phyloP scores from a whole-genome alignment of 2,329 filamentous ascomycete species.

The Stemphylium beticola region DNA sequence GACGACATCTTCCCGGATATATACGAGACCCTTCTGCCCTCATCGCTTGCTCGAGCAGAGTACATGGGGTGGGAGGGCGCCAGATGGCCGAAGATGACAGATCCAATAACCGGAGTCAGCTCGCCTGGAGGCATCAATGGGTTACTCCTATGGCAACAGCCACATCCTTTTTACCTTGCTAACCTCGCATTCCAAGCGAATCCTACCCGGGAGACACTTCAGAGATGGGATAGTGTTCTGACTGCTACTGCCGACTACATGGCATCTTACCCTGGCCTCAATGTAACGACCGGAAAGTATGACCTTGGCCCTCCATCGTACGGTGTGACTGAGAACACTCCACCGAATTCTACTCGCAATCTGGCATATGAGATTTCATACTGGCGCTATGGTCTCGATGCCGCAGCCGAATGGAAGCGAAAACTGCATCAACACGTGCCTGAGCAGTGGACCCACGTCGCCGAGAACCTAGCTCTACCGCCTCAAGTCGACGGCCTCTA shows the following conservation, averaged over 20 bases:
- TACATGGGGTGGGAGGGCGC: conserved; percentile 51
- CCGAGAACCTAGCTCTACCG: conserved; percentile 60
- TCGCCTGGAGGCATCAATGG: conserved; percentile 66
- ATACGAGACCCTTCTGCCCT: conserved; percentile 55
- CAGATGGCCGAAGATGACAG: conserved; percentile 62
- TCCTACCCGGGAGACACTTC: conserved; percentile 52
- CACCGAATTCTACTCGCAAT: conserved; percentile 61
- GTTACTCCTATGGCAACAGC: conserved; percentile 65
- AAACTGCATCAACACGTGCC: conserved; percentile 54
- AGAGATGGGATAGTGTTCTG: conserved; percentile 60
- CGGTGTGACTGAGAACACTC: conserved; percentile 62
- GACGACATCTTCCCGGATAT: conserved; percentile 52
- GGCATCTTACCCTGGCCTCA: conserved; percentile 62
- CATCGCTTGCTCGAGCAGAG: conserved; percentile 41
- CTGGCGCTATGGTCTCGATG: conserved; percentile 64
- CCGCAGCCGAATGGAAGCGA: conserved; percentile 60
- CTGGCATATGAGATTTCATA: conserved; percentile 65
- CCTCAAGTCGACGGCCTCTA: conserved; percentile 59
- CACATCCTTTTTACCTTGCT: conserved; percentile 65
- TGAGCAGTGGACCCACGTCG: conserved; percentile 56
- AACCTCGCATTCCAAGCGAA: conserved; percentile 59
- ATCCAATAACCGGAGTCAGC: conserved; percentile 57
- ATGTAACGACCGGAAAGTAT: conserved; percentile 58
- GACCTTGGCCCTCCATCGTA: conserved; percentile 59
- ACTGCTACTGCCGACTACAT: conserved; percentile 64